These are phyloP conservation scores for Phytophthora pini DNA, from an alignment of 352 stramenopile genomes.

Conservation along the genomic window DNA sequence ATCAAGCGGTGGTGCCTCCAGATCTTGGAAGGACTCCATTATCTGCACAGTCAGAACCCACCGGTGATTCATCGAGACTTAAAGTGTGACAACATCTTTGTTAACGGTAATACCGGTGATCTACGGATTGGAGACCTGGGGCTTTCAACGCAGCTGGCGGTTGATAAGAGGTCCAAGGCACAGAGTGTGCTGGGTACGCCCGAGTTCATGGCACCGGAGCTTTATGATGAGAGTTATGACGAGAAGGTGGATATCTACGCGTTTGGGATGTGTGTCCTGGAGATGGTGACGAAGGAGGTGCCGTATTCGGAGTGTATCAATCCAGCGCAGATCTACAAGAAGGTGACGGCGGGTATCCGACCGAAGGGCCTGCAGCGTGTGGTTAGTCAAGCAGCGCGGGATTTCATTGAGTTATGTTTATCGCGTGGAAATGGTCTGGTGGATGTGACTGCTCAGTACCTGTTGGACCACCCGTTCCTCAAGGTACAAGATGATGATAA, in stretches of 20 bases:
- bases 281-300: conserved; percentile 99
- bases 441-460: conserved; percentile 83
- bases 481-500: conserved; percentile 82
- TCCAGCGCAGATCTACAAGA: conserved; percentile 92
- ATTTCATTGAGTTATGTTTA: conserved; percentile 88
- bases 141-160: conserved; percentile 84
- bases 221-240: conserved; percentile 99
- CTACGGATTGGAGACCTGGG: conserved; percentile 98
- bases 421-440: conserved; percentile 81
- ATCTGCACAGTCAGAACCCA: conserved; percentile 90
- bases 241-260: conserved; percentile 98
- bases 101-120: conserved; percentile 98
- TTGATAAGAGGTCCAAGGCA: conserved; percentile 78
- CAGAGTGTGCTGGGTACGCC: conserved; percentile 97
- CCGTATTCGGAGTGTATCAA: conserved; percentile 97
- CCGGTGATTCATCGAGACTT: conserved; percentile 94
- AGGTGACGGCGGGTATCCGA: conserved; percentile 87
- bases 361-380: conserved; percentile 77
- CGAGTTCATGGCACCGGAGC: conserved; percentile 99
- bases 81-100: conserved; percentile 98
- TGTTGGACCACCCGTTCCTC: conserved; percentile 78
- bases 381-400: conserved; percentile 69
- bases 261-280: conserved; percentile 99
- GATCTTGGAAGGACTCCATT: conserved; percentile 96
- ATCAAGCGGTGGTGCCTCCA: conserved; percentile 98